A percentile compares a stretch with the other conserved stretches of the same genome.
These are phyloP conservation scores for Grosmannia clavigera DNA, from an alignment of 2,329 filamentous ascomycete species.

Conservation along the genomic window DNA sequence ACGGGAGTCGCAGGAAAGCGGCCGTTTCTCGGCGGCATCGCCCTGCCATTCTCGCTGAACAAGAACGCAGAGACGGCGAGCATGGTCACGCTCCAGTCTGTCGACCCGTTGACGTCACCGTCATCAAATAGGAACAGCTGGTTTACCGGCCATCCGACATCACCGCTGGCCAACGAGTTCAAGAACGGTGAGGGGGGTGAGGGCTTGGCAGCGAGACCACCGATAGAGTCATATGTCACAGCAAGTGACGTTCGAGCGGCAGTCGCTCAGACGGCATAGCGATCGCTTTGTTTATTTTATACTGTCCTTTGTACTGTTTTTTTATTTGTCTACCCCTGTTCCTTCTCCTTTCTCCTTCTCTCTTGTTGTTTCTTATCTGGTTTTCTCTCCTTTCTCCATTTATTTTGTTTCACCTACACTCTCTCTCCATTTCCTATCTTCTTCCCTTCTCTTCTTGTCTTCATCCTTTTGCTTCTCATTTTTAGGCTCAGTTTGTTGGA, in stretches of 20 bases:
- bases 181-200: not conserved
- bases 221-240: not conserved
- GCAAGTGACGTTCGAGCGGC: not conserved
- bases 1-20: constrained; percentile 47
- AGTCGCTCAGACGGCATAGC: not conserved
- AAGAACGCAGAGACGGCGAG: constrained; percentile 54
- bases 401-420: not conserved
- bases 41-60: constrained; percentile 59
- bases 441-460: not conserved
- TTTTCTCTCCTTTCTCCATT: not conserved
- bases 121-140: not conserved
- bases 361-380: not conserved
- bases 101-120: not conserved
- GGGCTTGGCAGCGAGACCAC: not conserved
- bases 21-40: constrained; percentile 55
- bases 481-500: too few relatives aligned
- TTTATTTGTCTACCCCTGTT: not conserved
- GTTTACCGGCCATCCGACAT: not conserved
- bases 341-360: not conserved
- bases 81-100: constrained; percentile 52
- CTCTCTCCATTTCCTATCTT: not conserved
- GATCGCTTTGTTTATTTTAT: not conserved
- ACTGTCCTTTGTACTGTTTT: not conserved
- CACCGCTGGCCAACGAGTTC: not conserved
- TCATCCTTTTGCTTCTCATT: not conserved